Conservation (phyloP, 2,329 filamentous ascomycete genomes). For the Seiridium cupressi region DNA sequence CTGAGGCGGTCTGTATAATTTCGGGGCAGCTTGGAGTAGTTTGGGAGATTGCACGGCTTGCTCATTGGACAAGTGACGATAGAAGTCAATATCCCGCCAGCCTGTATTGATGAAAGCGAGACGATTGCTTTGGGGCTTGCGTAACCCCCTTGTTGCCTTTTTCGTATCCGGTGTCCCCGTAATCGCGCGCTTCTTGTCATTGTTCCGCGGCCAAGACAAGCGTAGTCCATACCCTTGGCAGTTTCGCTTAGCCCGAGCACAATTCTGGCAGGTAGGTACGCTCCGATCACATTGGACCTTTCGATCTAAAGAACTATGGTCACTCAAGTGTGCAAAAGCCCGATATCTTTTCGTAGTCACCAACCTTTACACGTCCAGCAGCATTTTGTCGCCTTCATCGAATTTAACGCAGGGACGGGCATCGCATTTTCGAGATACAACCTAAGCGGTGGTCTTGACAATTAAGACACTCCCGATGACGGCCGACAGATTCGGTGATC, state of each 20-base stretch:
- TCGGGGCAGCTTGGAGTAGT: background rate
- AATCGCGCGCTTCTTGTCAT: constrained; percentile 21
- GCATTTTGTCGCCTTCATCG: constrained; percentile 8
- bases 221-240: constrained; percentile 24
- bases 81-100: constrained; percentile 18
- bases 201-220: constrained; percentile 26
- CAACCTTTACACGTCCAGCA: constrained; percentile 25
- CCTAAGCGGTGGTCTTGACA: too few relatives aligned
- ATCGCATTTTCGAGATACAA: background rate
- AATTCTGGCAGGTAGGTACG: constrained; percentile 18
- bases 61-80: constrained; percentile 9
- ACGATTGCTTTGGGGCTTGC: background rate
- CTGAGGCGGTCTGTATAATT: constrained; percentile 2
- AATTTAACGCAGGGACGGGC: background rate
- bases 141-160: too few relatives aligned
- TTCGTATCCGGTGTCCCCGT: background rate
- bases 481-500: too few relatives aligned
- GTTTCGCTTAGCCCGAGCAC: constrained; percentile 14
- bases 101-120: constrained; percentile 21
- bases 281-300: constrained; percentile 20
- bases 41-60: background rate
- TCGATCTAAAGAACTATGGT: constrained; percentile 14
- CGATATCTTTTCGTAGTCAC: background rate
- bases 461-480: too few relatives aligned
- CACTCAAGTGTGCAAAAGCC: background rate